These are phyloP conservation scores for Cunninghamia lanceolata DNA, from an alignment of 75 land plant species.

Conservation along the genomic window DNA sequence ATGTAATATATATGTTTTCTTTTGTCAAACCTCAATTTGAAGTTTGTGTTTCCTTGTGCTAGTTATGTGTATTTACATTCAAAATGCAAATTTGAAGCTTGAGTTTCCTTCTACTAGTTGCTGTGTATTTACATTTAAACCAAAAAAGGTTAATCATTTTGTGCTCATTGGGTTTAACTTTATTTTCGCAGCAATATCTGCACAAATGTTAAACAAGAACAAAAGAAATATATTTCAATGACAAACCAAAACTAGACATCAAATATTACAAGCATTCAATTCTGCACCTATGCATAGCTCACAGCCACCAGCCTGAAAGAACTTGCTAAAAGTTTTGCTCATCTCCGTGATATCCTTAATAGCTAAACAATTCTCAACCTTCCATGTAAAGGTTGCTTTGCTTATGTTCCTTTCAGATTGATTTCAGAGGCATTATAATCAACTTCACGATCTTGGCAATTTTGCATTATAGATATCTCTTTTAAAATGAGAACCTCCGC, in stretches of 20 bases:
- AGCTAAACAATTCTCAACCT: conserved; percentile 50
- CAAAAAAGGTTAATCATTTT: no score
- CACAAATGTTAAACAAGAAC: no score
- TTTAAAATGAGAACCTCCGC: conserved; percentile 48
- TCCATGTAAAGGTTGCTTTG: conserved; percentile 44
- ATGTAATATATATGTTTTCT: no score
- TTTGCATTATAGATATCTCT: conserved; percentile 43
- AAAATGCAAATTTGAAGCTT: no score
- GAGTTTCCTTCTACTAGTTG: no score
- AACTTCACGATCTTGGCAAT: conserved; percentile 16
- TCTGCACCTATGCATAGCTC: conserved; percentile 47
- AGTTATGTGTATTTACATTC: no score
- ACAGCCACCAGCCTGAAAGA: conserved; percentile 54
- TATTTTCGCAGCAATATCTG: no score
- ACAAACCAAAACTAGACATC: neutral
- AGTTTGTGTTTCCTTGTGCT: no score
- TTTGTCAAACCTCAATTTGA: no score
- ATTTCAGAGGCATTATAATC: conserved; percentile 6
- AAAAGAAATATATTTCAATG: neutral
- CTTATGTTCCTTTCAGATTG: conserved; percentile 27
- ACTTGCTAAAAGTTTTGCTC: conserved; percentile 53
- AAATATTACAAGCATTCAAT: neutral
- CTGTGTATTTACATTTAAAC: no score
- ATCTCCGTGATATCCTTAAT: conserved; percentile 59
- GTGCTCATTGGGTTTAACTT: no score